These are phyloP conservation scores for Saturnispora silvae DNA, from an alignment of 805 yeast species.

Conservation along the genomic window DNA sequence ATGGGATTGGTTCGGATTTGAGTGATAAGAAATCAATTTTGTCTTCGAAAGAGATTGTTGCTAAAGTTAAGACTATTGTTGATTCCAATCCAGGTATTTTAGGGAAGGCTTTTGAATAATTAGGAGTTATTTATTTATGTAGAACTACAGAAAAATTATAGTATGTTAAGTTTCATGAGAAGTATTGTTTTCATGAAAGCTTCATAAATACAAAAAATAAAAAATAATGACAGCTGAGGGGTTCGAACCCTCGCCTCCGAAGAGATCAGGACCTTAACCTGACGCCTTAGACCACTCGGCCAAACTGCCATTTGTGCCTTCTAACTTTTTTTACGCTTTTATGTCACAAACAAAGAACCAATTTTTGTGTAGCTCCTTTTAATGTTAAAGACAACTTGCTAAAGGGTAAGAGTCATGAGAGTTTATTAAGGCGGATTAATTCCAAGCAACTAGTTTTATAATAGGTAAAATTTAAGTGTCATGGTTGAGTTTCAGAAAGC, in stretches of 20 bases:
- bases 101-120: background rate
- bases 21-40: constrained; percentile 12
- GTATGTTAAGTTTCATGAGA: background rate
- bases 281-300: constrained; percentile 31
- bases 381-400: too few relatives aligned
- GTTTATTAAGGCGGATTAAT: too few relatives aligned
- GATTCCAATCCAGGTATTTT: background rate
- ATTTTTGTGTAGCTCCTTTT: too few relatives aligned
- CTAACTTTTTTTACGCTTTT: too few relatives aligned
- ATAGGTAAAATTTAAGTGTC: too few relatives aligned
- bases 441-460: too few relatives aligned
- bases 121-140: background rate
- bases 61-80: constrained; percentile 16
- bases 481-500: too few relatives aligned
- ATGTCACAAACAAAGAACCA: too few relatives aligned
- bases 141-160: constrained; percentile 10
- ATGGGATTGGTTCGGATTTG: constrained; percentile 8
- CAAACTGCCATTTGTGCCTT: constrained; percentile 27
- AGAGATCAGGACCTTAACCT: constrained; percentile 56
- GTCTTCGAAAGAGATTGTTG: constrained; percentile 31
- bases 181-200: too few relatives aligned
- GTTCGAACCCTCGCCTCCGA: constrained; percentile 81
- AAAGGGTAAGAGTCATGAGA: too few relatives aligned
- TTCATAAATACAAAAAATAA: constrained; percentile 3
- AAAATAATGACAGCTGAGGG: constrained; percentile 60